These are phyloP conservation scores for Phytophthora rubi DNA, from an alignment of 352 stramenopile genomes.

Conservation along the genomic window DNA sequence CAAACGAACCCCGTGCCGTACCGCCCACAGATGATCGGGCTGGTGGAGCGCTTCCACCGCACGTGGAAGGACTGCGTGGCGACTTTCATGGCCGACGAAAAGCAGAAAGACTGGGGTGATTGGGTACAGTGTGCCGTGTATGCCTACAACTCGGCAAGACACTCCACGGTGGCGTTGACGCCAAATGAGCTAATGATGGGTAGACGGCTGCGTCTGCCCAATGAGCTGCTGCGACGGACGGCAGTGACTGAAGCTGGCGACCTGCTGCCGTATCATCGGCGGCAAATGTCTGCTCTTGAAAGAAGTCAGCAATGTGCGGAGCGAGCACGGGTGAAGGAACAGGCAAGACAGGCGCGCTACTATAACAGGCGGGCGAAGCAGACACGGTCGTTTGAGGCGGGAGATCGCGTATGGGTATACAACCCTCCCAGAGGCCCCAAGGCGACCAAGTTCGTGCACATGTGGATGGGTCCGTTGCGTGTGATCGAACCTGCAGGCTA, in stretches of 20 bases:
- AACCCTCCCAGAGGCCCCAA: not conserved
- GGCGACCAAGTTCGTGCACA: slow-evolving; percentile 9
- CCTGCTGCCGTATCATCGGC: not conserved
- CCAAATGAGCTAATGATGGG: slow-evolving; percentile 13
- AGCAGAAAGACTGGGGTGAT: not conserved
- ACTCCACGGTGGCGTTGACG: not conserved
- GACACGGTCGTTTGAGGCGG: not conserved
- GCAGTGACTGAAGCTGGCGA: slow-evolving; percentile 3
- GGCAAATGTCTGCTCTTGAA: not conserved
- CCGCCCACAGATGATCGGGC: slow-evolving; percentile 1
- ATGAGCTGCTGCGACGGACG: not conserved
- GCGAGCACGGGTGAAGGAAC: not conserved
- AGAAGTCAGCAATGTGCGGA: not conserved
- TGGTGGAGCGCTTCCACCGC: slow-evolving; percentile 6
- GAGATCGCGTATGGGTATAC: slow-evolving; percentile 3
- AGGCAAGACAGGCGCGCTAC: slow-evolving; percentile 1
- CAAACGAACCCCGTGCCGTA: not conserved
- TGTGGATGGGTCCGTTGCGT: not conserved
- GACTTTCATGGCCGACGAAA: not conserved
- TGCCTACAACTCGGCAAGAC: not conserved
- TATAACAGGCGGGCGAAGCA: slow-evolving; percentile 1
- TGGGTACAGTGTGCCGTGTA: slow-evolving; percentile 3
- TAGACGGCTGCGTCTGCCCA: not conserved
- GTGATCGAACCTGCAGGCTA: slow-evolving; percentile 3
- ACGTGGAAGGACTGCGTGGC: slow-evolving; percentile 16